Evolutionary conservation across 768 basidiomycete genomes (phyloP), one percentile per base, ranked within the genome.

Genomic region (Tulasnella sp.): DNA sequence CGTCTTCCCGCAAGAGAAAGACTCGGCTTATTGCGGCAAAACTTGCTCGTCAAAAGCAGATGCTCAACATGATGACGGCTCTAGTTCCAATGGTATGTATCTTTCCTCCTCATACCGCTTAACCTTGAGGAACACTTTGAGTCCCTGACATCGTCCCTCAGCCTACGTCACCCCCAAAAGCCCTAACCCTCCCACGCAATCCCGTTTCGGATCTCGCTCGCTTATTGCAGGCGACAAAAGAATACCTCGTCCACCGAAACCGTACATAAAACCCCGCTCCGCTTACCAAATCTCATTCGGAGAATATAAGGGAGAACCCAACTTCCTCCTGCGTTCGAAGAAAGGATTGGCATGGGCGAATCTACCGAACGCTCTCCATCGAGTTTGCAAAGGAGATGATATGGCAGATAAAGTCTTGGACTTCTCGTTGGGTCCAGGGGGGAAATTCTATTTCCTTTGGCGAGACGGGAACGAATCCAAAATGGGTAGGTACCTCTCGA

Each of bases 291-390:
- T 74, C 31, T 67, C 52, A 14, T 67, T 74, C 22, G 73, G 73
- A 29, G 49, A 74, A 39, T 52, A 54, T n/a, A 54, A 22, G 19
- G 34, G 52, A n/a, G 54, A 74, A 49, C 52, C 73, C 19, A 74
- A 74, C 49, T 74, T 38, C 36, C 52, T 74, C 37, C n/a, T 74
- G 14, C 45, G 73, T 11, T 74, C 71, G 37, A 72, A 72, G 71
- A 72, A 72, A 25, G 71, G 71, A 3, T 31, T 72, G 38, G 71
- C 40, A 17, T 72, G 71, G 71, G 31, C 31, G 19, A 72, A 72
- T 14, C 7, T 72, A n/a, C 71, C 71, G n/a, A 72, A n/a, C n/a
- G n/a, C 40, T 39, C 71, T 72, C 17, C 40, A 72, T 45, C 40
- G 40, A 17, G 7, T 72, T 11, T 72, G 71, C 40, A 72, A 29